A percentile compares a stretch with the other conserved stretches of the same genome.
These are phyloP conservation scores for Endogone sp. DNA, from an alignment of 192 early-diverging fungal genomes.

Conservation along the genomic window DNA sequence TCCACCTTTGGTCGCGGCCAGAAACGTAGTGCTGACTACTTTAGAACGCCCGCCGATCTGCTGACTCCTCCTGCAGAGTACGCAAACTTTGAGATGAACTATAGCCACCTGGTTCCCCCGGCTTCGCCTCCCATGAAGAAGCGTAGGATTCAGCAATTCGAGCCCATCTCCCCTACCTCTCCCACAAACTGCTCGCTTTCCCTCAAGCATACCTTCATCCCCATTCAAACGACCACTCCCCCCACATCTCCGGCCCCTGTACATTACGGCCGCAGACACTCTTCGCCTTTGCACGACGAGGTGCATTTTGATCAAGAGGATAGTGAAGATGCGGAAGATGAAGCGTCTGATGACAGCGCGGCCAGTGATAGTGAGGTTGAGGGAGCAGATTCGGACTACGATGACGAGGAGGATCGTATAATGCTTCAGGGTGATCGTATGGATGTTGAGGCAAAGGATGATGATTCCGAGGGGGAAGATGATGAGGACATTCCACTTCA, in stretches of 20 bases:
- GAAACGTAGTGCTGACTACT: neutral
- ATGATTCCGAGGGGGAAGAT: neutral
- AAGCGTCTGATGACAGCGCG: slow-evolving; percentile 28
- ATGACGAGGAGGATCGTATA: slow-evolving; percentile 32
- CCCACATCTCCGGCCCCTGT: slow-evolving; percentile 32
- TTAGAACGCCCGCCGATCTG: neutral
- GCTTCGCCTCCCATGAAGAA: neutral
- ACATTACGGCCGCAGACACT: slow-evolving; percentile 31
- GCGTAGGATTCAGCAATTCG: neutral
- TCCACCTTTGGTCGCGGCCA: neutral
- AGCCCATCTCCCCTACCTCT: neutral
- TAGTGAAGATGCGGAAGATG: slow-evolving; percentile 18
- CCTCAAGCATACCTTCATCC: neutral
- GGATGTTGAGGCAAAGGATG: slow-evolving; percentile 32
- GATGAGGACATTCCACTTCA: neutral
- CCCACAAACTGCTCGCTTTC: neutral
- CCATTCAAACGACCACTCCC: slow-evolving; percentile 30
- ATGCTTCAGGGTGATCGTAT: slow-evolving; percentile 28
- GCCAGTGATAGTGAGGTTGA: slow-evolving; percentile 36
- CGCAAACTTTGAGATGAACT: neutral
- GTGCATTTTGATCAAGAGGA: slow-evolving; percentile 25
- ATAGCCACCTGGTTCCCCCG: neutral
- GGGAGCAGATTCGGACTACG: slow-evolving; percentile 22
- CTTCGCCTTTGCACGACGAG: slow-evolving; percentile 28
- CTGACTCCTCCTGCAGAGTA: neutral